Base-by-base conservation (phyloP, 2,329 filamentous ascomycete genomes). In the Penicillium sp. region DNA sequence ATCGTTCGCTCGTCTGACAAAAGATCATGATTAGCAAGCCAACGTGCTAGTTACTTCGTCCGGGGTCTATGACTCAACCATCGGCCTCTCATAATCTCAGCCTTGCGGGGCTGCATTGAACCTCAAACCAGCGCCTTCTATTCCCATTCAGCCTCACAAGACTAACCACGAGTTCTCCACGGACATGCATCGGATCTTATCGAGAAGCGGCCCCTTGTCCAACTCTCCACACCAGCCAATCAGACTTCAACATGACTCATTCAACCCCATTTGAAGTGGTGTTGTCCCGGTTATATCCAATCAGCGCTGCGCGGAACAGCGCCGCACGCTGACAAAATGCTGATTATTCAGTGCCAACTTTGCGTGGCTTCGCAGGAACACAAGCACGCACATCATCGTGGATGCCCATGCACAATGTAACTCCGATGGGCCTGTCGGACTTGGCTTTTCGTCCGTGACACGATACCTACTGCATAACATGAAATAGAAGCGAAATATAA, bases 281-380 rank as follows among this genome's bases (percentile, higher is more conserved):
- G 11, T 47, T 17, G 35, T 5, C 3, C 5, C 11, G 15, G 11
- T 39, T 6, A 20, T 1, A n/a, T 11, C 49, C 49, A 52, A 52
- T 52, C 49, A 52, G 22, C 17, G 22, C 25, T 7, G 11, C 50
- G 50, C 50, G 50, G 50, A 53, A 53, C 37, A 41, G 38, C 22
- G 38, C 50, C 50, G 50, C 50, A 20, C 14, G 50, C 50, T 53
- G 20, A 53, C 50, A 12, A 42, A 53, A 25, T 15, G 35, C 20
- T 22, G 38, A 42, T 53, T 53, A 28, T 53, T 53, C 50, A 42
- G 50, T 38, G 20, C 10, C 15, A 10, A n/a, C 4, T 35, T 49
- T 49, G 28, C 45, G 31, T 45, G 22, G 25, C 43, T 25, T 49
- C 45, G 28, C 45, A n/a, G 45, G 6, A 49, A 12, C 45, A 20